Base-by-base conservation (phyloP, 768 basidiomycete genomes). In the Coprinopsis strossmayeri region DNA sequence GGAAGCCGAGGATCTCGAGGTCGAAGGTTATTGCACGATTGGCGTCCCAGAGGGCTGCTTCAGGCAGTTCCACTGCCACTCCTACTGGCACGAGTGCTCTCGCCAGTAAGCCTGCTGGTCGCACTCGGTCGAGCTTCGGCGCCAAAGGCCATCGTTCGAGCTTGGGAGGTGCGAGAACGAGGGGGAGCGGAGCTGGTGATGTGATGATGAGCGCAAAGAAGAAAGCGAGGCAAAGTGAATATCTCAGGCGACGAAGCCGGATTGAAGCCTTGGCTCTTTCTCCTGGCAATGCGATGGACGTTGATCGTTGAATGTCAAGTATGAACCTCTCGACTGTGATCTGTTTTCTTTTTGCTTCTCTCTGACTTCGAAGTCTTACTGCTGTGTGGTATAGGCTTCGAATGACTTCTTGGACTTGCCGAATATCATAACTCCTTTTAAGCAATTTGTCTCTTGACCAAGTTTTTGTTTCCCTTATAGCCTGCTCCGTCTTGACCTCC, bases 1-100 rank as follows among this genome's bases (percentile, higher is more conserved):
- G 84, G 49, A 82, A 80, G 59, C 88, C 88, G 3, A 78, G 87
- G 5, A 87, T 91, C 53, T 91, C 88, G 35, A 78, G 89, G 32
- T 87, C 86, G 23, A 84, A 82, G 52, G 85, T 91, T 34, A 87
- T 90, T 38, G 84, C 87, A 0, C 78, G 74, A 55, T 68, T 90
- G 28, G 84, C 82, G 1, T 84, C 84, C 12, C 84, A 90, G 62
- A 79, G 88, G 4, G 78, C 75, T 12, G 76, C 77, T 2, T 37
- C 39, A 25, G 44, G 37, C 37, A 52, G 55, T 18, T 41, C 53
- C n/a, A 30, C 57, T 20, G 34, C 48, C 21, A 42, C 53, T 40
- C 23, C 51, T 24, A 46, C 51, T 35, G 64, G 59, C 50, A 55
- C 65, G 23, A 50, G 61, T 40, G 59, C 59, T 7, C 57, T 54